phyloP scores from a whole-genome alignment of 2,329 filamentous ascomycete species.

The Blastomyces silverae region DNA sequence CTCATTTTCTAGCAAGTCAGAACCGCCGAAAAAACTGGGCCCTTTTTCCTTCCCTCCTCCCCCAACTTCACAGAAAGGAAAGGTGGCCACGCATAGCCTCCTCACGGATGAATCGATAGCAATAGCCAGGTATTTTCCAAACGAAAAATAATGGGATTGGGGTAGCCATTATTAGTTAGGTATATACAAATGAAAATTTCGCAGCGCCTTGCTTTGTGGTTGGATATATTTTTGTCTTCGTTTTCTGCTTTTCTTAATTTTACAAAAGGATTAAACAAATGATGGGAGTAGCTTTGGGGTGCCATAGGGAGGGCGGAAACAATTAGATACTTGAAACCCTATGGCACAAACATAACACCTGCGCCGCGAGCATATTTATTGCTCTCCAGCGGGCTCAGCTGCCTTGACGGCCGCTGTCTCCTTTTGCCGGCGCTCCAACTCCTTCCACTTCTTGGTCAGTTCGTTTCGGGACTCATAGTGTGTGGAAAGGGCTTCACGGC shows the following conservation, averaged over 20 bases:
- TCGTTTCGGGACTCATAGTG: conserved; percentile 33
- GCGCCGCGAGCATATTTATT: conserved; percentile 13
- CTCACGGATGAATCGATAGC: no score
- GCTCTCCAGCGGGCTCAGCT: conserved; percentile 29
- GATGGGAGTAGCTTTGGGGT: not conserved
- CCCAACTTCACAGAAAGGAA: not conserved
- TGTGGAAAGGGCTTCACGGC: conserved; percentile 65
- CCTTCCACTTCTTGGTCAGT: conserved; percentile 47
- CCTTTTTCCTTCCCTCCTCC: not conserved
- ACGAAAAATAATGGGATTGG: not conserved
- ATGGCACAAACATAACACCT: not conserved
- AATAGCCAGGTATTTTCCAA: not conserved
- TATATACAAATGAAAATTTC: conserved; percentile 11
- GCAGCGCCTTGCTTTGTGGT: conserved; percentile 11
- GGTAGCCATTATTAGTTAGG: not conserved
- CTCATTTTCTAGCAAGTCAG: not conserved
- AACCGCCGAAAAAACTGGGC: not conserved
- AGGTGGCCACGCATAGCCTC: not conserved
- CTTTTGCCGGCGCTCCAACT: conserved; percentile 45
- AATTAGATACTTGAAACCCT: conserved; percentile 1
- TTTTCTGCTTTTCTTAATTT: not conserved
- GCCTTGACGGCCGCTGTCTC: conserved; percentile 41
- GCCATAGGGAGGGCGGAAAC: not conserved
- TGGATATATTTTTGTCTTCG: not conserved
- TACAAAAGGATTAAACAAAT: conserved; percentile 1